Percentiles rank a stretch among this genome's conserved stretches.
Conservation (phyloP, 2,329 filamentous ascomycete genomes). For the Hirsutella rhossiliensis region DNA sequence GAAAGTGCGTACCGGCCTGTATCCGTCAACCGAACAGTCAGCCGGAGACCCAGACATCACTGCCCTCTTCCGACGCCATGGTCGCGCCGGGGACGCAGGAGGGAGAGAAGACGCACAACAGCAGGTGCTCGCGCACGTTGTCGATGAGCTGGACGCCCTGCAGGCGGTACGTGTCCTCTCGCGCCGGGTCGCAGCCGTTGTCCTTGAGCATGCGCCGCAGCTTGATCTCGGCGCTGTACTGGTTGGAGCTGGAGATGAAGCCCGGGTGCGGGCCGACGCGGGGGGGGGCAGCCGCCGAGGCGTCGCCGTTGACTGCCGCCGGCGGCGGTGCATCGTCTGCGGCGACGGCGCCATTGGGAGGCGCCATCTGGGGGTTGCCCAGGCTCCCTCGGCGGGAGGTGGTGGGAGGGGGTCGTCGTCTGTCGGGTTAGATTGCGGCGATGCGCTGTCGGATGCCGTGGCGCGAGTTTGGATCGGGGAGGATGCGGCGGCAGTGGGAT, state of each 20-base stretch:
- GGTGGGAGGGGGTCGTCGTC: too few relatives aligned
- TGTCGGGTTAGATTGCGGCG: too few relatives aligned
- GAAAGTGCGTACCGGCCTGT: constrained; percentile 77
- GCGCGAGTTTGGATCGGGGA: too few relatives aligned
- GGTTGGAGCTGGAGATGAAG: constrained; percentile 38
- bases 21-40: too few relatives aligned
- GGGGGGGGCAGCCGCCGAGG: not conserved
- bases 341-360: not conserved
- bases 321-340: not conserved
- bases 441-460: too few relatives aligned
- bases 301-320: constrained; percentile 7
- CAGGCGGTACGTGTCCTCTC: constrained; percentile 69
- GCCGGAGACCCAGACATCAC: too few relatives aligned
- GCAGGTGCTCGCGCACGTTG: constrained; percentile 64
- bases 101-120: constrained; percentile 62
- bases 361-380: too few relatives aligned
- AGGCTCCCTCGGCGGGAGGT: too few relatives aligned
- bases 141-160: constrained; percentile 87
- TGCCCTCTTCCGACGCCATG: too few relatives aligned
- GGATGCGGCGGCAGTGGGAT: too few relatives aligned
- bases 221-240: constrained; percentile 73
- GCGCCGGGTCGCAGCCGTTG: constrained; percentile 59
- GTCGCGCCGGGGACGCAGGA: too few relatives aligned
- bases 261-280: constrained; percentile 31
- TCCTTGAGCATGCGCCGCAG: constrained; percentile 61